Percentiles rank a stretch among this genome's conserved stretches.
Conservation (phyloP, 2,329 filamentous ascomycete genomes). For the Botryosphaeria dothidea region DNA sequence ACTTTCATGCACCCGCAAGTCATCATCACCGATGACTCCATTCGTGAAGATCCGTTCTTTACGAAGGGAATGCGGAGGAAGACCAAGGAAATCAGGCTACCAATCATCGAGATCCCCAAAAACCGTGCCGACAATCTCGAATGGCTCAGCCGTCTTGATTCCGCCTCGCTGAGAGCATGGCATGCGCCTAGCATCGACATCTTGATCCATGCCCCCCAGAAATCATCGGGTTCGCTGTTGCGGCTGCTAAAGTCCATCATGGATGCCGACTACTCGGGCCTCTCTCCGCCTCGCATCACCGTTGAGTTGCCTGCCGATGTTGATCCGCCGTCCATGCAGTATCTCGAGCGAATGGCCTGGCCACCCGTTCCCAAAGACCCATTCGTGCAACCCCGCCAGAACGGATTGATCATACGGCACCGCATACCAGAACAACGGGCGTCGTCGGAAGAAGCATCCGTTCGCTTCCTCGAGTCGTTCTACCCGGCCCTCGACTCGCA, state of each 20-base stretch:
- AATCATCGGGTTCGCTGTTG: slow-evolving; percentile 72
- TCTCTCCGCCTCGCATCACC: slow-evolving; percentile 71
- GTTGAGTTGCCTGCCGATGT: slow-evolving; percentile 77
- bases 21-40: slow-evolving; percentile 68
- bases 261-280: slow-evolving; percentile 72
- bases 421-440: slow-evolving; percentile 64
- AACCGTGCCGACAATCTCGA: slow-evolving; percentile 62
- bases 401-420: slow-evolving; percentile 66
- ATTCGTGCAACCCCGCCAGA: slow-evolving; percentile 22
- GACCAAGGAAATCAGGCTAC: slow-evolving; percentile 52
- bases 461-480: slow-evolving; percentile 81
- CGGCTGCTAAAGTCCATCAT: slow-evolving; percentile 75
- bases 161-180: slow-evolving; percentile 73
- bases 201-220: slow-evolving; percentile 72
- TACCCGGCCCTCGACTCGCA: slow-evolving; percentile 73
- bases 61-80: slow-evolving; percentile 60
- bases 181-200: slow-evolving; percentile 78
- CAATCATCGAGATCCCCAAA: slow-evolving; percentile 74
- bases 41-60: slow-evolving; percentile 69
- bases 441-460: slow-evolving; percentile 69
- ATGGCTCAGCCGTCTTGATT: slow-evolving; percentile 80
- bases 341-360: slow-evolving; percentile 61
- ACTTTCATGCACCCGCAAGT: slow-evolving; percentile 76
- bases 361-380: slow-evolving; percentile 54
- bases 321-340: slow-evolving; percentile 64